Evolutionary conservation across 2,329 filamentous ascomycete genomes (phyloP), one percentile per base, ranked within the genome.

Genomic region (Colletotrichum coccodes): DNA sequence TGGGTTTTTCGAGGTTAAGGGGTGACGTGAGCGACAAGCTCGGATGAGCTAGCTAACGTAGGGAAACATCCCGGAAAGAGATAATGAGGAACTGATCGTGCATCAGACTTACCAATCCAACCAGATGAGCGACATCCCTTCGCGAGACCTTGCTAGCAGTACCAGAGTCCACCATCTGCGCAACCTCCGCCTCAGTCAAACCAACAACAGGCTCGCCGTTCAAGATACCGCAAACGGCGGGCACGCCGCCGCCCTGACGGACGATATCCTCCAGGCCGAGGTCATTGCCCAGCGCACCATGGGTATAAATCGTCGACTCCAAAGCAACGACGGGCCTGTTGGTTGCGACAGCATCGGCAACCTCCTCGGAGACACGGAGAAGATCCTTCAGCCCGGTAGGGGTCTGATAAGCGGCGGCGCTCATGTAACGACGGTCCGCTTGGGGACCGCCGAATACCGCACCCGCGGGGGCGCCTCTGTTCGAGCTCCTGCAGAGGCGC

Each of bases 291-390:
- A 99, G 85, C 26, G 92, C 90, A 46, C 94, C 95, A 81, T 99
- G 96, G 1, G 96, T 99, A 80, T 99, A 98, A 74, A 99, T 98
- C 5, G 96, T 97, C 2, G 94, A 94, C 80, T 99, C 96, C 5
- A 99, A 86, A 18, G 95, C 96, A 12, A 99, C 95, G 4, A 99
- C 91, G 0, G 96, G 95, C 75, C 90, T 91, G 64, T 91, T 90
- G 14, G 89, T 87, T 47, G 89, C 85, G 54, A 98, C 79, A 44
- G 95, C 95, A 76, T 94, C 90, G 60, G 86, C 84, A 14, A 99
- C 91, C 80, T 98, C 95, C 58, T 95, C 91, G 1, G 94, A 95
- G 47, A 97, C 85, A 60, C 85, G 87, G 64, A 97, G 86, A 69
- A 94, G 73, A 46, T 78, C 73, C 66, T 77, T 76, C 36, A 85